phyloP scores from a whole-genome alignment of 2,329 filamentous ascomycete genomes.

The Epichloe sylvatica region DNA sequence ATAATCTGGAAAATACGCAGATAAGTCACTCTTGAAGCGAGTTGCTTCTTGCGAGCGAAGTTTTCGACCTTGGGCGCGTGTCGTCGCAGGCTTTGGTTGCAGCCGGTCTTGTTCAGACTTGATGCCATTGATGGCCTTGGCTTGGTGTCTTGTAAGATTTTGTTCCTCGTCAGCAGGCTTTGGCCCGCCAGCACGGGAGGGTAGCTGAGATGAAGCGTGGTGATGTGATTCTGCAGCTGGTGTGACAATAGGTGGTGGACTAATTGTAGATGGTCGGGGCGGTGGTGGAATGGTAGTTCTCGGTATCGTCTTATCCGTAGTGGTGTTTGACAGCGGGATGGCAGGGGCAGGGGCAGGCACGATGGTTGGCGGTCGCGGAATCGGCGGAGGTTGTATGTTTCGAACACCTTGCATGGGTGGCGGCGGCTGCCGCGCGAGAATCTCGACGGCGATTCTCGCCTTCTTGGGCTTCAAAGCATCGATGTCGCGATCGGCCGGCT shows the following conservation, averaged over 20 bases:
- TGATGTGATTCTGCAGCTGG: constrained; percentile 3
- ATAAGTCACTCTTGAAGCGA: constrained; percentile 80
- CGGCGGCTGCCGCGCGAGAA: constrained; percentile 22
- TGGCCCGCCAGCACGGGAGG: constrained; percentile 9
- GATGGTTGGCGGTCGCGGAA: constrained; percentile 13
- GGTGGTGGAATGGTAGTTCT: background rate
- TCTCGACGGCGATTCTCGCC: constrained; percentile 39
- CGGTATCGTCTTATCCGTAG: constrained; percentile 1
- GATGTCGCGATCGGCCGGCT: constrained; percentile 29
- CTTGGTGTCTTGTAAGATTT: constrained; percentile 35
- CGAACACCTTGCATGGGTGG: constrained; percentile 13
- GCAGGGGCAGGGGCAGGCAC: constrained; percentile 4
- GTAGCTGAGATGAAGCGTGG: background rate
- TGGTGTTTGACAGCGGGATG: constrained; percentile 5
- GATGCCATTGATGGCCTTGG: constrained; percentile 47
- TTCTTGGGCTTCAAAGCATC: constrained; percentile 34
- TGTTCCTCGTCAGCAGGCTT: constrained; percentile 13
- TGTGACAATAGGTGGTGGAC: constrained; percentile 3
- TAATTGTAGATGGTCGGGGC: background rate
- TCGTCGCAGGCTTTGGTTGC: constrained; percentile 33
- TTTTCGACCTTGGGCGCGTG: constrained; percentile 54
- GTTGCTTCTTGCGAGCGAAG: constrained; percentile 76
- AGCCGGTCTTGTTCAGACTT: constrained; percentile 45
- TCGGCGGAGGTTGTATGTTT: constrained; percentile 13
- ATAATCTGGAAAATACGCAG: constrained; percentile 84